These are phyloP conservation scores for Colletotrichum sp. DNA, from an alignment of 2,329 filamentous ascomycete genomes.

Conservation along the genomic window DNA sequence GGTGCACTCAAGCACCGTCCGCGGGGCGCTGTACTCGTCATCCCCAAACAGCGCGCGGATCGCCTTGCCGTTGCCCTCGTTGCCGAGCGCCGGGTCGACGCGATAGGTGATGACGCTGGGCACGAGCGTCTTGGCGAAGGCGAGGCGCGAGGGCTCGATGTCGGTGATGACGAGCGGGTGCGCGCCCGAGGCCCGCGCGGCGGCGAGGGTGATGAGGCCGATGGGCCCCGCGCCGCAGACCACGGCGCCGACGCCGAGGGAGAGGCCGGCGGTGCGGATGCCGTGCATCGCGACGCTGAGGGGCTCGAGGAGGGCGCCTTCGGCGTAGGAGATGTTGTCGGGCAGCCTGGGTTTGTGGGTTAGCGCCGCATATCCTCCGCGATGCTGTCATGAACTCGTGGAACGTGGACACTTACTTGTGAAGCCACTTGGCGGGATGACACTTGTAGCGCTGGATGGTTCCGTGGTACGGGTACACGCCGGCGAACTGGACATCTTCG, in stretches of 20 bases:
- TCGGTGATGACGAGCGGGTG: slow-evolving; percentile 70
- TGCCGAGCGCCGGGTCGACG: slow-evolving; percentile 48
- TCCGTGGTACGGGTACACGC: slow-evolving; percentile 65
- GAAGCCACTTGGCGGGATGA: slow-evolving; percentile 65
- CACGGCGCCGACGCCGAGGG: slow-evolving; percentile 59
- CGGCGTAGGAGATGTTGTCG: slow-evolving; percentile 58
- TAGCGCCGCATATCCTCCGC: background rate
- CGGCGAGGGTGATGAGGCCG: slow-evolving; percentile 62
- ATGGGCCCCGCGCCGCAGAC: slow-evolving; percentile 70
- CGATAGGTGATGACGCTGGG: slow-evolving; percentile 60
- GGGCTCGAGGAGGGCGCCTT: slow-evolving; percentile 69
- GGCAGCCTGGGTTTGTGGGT: slow-evolving; percentile 47
- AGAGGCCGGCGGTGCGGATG: slow-evolving; percentile 57
- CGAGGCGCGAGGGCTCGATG: slow-evolving; percentile 59
- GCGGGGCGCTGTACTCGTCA: slow-evolving; percentile 61
- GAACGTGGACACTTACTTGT: slow-evolving; percentile 40
- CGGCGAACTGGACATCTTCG: slow-evolving; percentile 64
- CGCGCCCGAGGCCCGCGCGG: slow-evolving; percentile 65
- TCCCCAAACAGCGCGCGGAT: slow-evolving; percentile 60
- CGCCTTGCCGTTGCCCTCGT: slow-evolving; percentile 53
- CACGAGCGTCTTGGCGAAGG: slow-evolving; percentile 63
- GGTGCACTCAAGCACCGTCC: slow-evolving; percentile 68
- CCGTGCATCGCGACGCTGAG: slow-evolving; percentile 68
- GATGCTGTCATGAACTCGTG: background rate
- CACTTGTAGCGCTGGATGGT: slow-evolving; percentile 67